phyloP scores from a whole-genome alignment of 768 basidiomycete species.

The Mycena filopes region DNA sequence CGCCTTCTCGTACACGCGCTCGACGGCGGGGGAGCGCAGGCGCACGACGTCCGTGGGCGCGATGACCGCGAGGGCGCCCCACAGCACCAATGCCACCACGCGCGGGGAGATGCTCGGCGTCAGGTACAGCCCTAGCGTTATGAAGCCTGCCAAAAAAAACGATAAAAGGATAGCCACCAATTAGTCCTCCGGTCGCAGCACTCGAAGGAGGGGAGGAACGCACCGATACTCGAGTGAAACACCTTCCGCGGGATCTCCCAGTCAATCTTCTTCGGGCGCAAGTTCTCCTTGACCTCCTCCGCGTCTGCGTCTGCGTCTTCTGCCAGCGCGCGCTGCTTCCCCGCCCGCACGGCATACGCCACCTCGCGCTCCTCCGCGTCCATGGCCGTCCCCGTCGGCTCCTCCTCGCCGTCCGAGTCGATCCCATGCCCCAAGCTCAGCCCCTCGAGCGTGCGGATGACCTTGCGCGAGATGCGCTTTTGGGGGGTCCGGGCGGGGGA shows the following conservation, averaged over 20 bases:
- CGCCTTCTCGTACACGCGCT: conserved; percentile 71
- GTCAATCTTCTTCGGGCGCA: conserved; percentile 67
- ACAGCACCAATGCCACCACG: conserved; percentile 69
- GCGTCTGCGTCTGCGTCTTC: no score
- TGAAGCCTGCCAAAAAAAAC: no score
- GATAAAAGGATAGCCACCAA: no score
- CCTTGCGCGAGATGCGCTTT: conserved; percentile 55
- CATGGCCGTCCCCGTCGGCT: conserved; percentile 14
- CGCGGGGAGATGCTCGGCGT: conserved; percentile 55
- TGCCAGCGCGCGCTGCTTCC: no score
- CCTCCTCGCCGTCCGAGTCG: conserved; percentile 47
- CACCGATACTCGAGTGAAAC: conserved; percentile 90
- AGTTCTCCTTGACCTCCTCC: conserved; percentile 26
- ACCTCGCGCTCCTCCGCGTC: conserved; percentile 39
- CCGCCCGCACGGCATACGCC: conserved; percentile 35
- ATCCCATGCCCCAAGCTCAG: conserved; percentile 53
- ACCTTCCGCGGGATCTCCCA: conserved; percentile 93
- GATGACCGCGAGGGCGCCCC: conserved; percentile 73
- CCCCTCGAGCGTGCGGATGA: conserved; percentile 59
- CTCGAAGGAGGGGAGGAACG: conserved; percentile 43
- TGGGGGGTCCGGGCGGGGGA: no score
- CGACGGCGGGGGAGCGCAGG: conserved; percentile 72
- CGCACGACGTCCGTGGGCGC: conserved; percentile 82
- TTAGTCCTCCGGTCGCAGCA: no score
- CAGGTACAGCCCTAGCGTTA: conserved; percentile 68